Evolutionary conservation across 768 basidiomycete genomes (phyloP).

Genomic region (Psilocybe azurescens): DNA sequence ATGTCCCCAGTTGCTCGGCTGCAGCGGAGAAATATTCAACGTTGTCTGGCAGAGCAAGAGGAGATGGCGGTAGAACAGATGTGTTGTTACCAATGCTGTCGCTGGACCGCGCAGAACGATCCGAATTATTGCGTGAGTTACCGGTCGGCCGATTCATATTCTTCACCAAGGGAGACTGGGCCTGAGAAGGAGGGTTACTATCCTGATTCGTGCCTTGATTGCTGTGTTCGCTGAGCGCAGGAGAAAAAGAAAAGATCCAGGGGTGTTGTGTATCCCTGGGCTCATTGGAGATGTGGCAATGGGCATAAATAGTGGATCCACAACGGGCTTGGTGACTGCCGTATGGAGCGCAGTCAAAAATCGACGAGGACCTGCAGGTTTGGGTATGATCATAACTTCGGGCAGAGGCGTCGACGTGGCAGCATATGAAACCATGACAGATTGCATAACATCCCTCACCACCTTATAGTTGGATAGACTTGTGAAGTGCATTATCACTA

Average conservation of each 20-base stretch:
- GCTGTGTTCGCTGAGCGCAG: conserved; percentile 19
- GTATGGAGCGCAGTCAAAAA: conserved; percentile 93
- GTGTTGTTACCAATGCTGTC: conserved; percentile 45
- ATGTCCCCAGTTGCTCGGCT: conserved; percentile 72
- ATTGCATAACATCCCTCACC: conserved; percentile 86
- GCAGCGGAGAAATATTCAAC: conserved; percentile 78
- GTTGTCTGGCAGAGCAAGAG: conserved; percentile 69
- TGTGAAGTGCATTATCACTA: conserved; percentile 89
- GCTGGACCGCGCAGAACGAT: conserved; percentile 63
- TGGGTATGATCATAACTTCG: conserved; percentile 96
- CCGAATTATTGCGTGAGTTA: conserved; percentile 62
- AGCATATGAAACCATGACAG: conserved; percentile 54
- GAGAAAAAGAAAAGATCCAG: conserved; percentile 51
- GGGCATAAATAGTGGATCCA: conserved; percentile 93
- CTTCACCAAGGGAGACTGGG: conserved; percentile 22
- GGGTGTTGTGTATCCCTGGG: conserved; percentile 56
- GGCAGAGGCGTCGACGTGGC: conserved; percentile 58
- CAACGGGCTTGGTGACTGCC: conserved; percentile 80
- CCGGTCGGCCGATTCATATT: conserved; percentile 47
- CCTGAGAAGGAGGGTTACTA: conserved; percentile 11
- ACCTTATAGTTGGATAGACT: conserved; percentile 87
- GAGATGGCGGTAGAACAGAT: conserved; percentile 58
- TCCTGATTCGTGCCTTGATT: background rate
- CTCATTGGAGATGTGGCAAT: conserved; percentile 91
- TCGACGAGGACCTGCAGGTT: conserved; percentile 94